Base-by-base conservation (phyloP, 2,329 filamentous ascomycete genomes). In the Ophiocordyceps unilateralis region DNA sequence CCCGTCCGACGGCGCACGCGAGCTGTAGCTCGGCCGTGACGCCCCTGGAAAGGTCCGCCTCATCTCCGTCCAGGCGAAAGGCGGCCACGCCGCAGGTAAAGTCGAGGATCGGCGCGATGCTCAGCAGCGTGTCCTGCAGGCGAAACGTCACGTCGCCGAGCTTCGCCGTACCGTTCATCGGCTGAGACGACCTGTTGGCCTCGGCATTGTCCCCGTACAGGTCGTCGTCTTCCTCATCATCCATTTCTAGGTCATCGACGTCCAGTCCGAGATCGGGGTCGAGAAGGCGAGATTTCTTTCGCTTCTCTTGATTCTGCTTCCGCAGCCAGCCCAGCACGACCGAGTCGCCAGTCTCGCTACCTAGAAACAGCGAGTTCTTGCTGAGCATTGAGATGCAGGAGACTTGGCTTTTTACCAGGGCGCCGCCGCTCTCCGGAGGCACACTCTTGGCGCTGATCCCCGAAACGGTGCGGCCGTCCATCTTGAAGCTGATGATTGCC, bases 391-490 rank as follows among this genome's bases (percentile, higher is more conserved):
- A 76, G 2, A 85, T 71, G 47, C 83, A 87, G 1, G 85, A 81
- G 22, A 79, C 73, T 20, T 71, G 65, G 37, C 72, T 70, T 41
- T 71, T 70, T 45, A 93, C 56, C 10, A 83, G 47, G 24, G 62
- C 57, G 8, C 81, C 81, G 10, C 83, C 81, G 21, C 72, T 68
- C 43, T 83, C 76, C 34, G 64, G 53, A 5, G 73, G 56, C 5
- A 95, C 67, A 34, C 74, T 61, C 48, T 75, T 77, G 43, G 98
- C 63, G n/a, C 72, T 76, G 47, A 98, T 69, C 1, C 86, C 87
- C 22, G 88, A 93, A 2, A 98, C 86, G 2, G 84, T 93, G 43
- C 91, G 76, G 15, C 93, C 91, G 56, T 95, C 88, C 47, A 95
- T 75, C 43, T 78, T 79, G 64, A 98, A 95, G 15, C 74, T 80